Base-by-base conservation (phyloP, 495 filamentous ascomycete species). In the Echria macrotheca region DNA sequence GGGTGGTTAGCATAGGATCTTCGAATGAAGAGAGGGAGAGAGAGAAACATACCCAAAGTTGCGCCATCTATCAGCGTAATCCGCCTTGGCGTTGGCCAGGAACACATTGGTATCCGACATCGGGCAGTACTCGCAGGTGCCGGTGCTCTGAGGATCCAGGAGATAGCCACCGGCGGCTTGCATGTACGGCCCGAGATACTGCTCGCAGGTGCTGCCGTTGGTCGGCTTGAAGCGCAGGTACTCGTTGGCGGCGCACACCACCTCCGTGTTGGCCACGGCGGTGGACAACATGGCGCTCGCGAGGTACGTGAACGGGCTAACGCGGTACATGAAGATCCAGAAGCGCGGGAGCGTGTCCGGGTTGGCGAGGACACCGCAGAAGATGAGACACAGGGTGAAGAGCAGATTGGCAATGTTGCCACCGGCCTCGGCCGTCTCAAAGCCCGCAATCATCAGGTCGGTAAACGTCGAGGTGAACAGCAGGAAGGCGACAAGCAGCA, bases 241-340 rank as follows among this genome's bases (percentile, higher is more conserved):
- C 61, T 91, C 86, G 55, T 80, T 81, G 5, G 56, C 45, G 12
- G 83, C 72, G 66, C 87, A 91, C 1, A 61, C 10, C 1, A 83
- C 78, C 0, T 59, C 18, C 1, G 74, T 75, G 23, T 84, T 81
- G n/a, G 81, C 75, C 4, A 90, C 58, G 0, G 73, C 79, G 0
- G 71, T 72, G 0, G 82, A 76, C n/a, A 89, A 55, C 61, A 89
- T 78, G 12, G 75, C 77, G 23, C 70, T 73, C 5, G 89, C 77
- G 0, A 86, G 65, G 54, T 90, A 89, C 0, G 82, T 85, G 49
- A 90, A 81, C 5, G 87, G 86, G 5, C 82, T 86, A 42, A 86
- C 69, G 22, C 82, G 81, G 63, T 90, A 88, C 83, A 90, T 86
- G 72, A 89, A 90, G 54, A 86, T 86, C 86, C 87, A 93, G 72